Percentiles rank a stretch among this genome's conserved stretches.
phyloP scores from a whole-genome alignment of 1,284 basidiomycete species.

The Pulchroboletus neoregius region DNA sequence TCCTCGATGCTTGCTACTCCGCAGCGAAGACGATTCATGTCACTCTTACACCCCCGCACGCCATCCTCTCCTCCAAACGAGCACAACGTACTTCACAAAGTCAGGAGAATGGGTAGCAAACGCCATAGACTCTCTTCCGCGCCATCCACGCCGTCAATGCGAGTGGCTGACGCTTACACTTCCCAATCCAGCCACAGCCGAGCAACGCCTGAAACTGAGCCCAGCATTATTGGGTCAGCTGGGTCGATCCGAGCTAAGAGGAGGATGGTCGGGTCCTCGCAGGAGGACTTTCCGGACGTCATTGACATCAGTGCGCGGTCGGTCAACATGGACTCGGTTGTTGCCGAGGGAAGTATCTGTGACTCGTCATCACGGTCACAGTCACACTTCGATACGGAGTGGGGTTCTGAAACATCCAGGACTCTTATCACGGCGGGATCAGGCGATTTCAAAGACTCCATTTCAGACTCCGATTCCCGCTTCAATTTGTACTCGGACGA shows the following conservation, averaged over 20 bases:
- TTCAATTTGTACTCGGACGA: not conserved
- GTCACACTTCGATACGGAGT: slow-evolving; percentile 9
- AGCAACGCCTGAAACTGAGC: not conserved
- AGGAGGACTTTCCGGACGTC: slow-evolving; percentile 16
- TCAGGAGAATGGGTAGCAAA: slow-evolving; percentile 4
- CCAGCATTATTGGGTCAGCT: not conserved
- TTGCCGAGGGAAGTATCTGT: not conserved
- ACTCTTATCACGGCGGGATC: slow-evolving; percentile 25
- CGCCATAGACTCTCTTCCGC: slow-evolving; percentile 19
- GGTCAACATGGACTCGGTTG: not conserved
- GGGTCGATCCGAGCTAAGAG: not conserved
- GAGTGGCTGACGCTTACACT: not conserved
- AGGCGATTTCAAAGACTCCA: not conserved
- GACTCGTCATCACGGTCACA: slow-evolving; percentile 10
- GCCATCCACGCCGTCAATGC: slow-evolving; percentile 8
- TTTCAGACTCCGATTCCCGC: slow-evolving; percentile 15
- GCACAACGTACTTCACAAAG: slow-evolving; percentile 12
- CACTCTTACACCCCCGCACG: slow-evolving; percentile 18
- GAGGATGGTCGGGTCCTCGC: not conserved
- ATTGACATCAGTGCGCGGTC: slow-evolving; percentile 23
- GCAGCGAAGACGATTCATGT: slow-evolving; percentile 9
- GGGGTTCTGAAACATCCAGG: slow-evolving; percentile 22
- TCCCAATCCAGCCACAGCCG: not conserved
- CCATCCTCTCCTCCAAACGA: slow-evolving; percentile 11
- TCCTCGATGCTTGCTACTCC: slow-evolving; percentile 7